phyloP scores from a whole-genome alignment of 257 asterid species.

The Solanum habrochaites region DNA sequence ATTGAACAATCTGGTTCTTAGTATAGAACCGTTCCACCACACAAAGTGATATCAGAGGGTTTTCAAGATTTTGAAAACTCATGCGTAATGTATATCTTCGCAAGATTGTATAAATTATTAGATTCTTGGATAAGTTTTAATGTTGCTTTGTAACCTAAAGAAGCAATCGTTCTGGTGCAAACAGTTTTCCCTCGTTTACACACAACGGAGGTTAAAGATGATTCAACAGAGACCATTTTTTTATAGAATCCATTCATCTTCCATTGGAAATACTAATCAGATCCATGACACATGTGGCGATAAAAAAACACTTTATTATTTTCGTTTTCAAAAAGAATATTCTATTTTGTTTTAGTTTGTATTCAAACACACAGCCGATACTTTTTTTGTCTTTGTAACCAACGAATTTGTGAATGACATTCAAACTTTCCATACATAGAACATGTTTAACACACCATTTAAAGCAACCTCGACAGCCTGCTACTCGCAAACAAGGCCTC shows the following conservation, averaged over 20 bases:
- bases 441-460: too few relatives aligned
- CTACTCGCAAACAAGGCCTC: too few relatives aligned
- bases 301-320: background rate
- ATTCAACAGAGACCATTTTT: slow-evolving; percentile 31
- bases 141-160: slow-evolving; percentile 44
- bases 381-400: too few relatives aligned
- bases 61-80: slow-evolving; percentile 27
- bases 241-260: slow-evolving; percentile 24
- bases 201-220: slow-evolving; percentile 22
- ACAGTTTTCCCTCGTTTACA: slow-evolving; percentile 15
- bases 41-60: slow-evolving; percentile 54
- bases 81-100: slow-evolving; percentile 32
- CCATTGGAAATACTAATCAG: background rate
- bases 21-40: slow-evolving; percentile 69
- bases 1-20: slow-evolving; percentile 36
- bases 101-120: slow-evolving; percentile 48
- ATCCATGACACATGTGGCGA: background rate
- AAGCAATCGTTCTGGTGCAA: slow-evolving; percentile 45
- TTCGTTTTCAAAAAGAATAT: too few relatives aligned
- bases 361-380: too few relatives aligned
- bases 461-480: too few relatives aligned
- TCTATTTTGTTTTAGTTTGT: too few relatives aligned
- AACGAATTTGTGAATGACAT: too few relatives aligned
- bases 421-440: too few relatives aligned
- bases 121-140: slow-evolving; percentile 39